These are phyloP conservation scores for Dothideomycetes sp. DNA, from an alignment of 2,329 filamentous ascomycete species.

Conservation along the genomic window DNA sequence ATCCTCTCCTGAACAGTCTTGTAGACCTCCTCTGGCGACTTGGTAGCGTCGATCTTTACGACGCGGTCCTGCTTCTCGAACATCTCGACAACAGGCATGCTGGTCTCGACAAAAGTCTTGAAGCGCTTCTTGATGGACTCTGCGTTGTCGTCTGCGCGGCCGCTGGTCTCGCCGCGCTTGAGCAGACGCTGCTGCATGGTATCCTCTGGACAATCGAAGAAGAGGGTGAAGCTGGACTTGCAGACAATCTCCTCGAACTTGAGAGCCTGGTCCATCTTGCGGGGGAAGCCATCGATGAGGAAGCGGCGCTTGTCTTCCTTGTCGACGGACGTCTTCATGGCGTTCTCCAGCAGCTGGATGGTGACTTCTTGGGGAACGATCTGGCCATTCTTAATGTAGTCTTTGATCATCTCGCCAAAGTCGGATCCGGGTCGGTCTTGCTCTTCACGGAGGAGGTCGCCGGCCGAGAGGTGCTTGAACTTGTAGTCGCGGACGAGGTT, in stretches of 20 bases:
- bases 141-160: constrained; percentile 83
- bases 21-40: constrained; percentile 55
- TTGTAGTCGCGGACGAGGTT: constrained; percentile 78
- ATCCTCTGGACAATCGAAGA: constrained; percentile 85
- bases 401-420: constrained; percentile 85
- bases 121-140: constrained; percentile 97
- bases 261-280: constrained; percentile 92
- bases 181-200: constrained; percentile 77
- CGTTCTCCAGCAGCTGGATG: constrained; percentile 83
- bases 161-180: constrained; percentile 85
- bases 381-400: constrained; percentile 84
- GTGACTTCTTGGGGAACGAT: constrained; percentile 99
- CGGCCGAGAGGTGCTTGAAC: constrained; percentile 88
- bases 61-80: constrained; percentile 69
- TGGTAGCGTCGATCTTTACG: constrained; percentile 65
- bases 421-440: constrained; percentile 76
- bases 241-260: constrained; percentile 90
- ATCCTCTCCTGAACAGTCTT: constrained; percentile 39
- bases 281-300: constrained; percentile 72
- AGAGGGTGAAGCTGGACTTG: constrained; percentile 73
- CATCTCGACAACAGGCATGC: constrained; percentile 90
- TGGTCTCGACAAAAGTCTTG: constrained; percentile 84
- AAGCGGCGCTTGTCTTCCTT: constrained; percentile 57
- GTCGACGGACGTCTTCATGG: constrained; percentile 63
- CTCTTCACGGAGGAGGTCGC: constrained; percentile 87